Base-by-base conservation (phyloP, 1,284 basidiomycete species). In the Ganoderma meredithae region DNA sequence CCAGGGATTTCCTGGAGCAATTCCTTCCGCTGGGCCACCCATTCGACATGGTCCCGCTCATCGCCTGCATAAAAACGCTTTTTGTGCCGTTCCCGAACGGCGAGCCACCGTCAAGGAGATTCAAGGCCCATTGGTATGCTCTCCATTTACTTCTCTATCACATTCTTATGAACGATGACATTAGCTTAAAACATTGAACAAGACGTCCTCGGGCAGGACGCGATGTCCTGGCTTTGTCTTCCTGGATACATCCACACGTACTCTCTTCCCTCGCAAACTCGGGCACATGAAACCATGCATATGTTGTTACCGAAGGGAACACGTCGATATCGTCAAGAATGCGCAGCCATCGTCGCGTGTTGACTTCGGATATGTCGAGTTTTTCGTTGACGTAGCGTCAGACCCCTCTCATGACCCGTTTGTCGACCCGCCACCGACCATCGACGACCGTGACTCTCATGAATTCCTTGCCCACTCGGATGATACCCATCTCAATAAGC, bases 391-490 rank as follows among this genome's bases (percentile, higher is more conserved):
- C 6, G 44, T n/a, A 17, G 9, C 5, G 3, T n/a, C 44, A 10
- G 5, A 47, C n/a, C 44, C 44, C 5, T 47, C 44, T 47, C 19
- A 47, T n/a, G 44, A 47, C n/a, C 22, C 22, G n/a, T 47, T 47
- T 3, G 44, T 47, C 44, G 44, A 47, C 10, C 44, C 44, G 1
- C 44, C 19, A 22, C 44, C 44, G 44, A 22, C n/a, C n/a, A 7
- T n/a, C 7, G n/a, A 47, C 8, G 44, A 53, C 27, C 49, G 31
- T 8, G 6, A 31, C 0, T 1, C 60, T 1, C 65, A 70, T 40
- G 63, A 70, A 7, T 62, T 67, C 55, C 10, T 70, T 1, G 22
- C 44, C 6, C 2, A 17, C 4, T 40, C 53, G n/a, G 27, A 31
- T 19, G 39, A 53, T 0, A 9, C 43, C 1, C 10, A 31, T 31